phyloP scores from a whole-genome alignment of 352 stramenopile genomes.

The Thraustochytrium sp. region DNA sequence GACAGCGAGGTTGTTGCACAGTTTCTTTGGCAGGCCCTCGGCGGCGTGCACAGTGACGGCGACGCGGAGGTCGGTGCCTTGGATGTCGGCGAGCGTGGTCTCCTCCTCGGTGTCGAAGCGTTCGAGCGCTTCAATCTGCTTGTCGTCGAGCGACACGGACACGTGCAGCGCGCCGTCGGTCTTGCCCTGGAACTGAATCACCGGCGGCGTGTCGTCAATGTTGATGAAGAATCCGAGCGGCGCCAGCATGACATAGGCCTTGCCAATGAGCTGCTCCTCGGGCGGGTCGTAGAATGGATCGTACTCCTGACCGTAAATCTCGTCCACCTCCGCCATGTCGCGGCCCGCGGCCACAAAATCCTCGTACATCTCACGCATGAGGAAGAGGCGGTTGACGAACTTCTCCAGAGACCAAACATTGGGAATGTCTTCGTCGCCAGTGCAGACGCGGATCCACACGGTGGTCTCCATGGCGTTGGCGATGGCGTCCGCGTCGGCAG shows the following conservation, averaged over 20 bases:
- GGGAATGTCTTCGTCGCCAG: slow-evolving; percentile 65
- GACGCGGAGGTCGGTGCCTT: slow-evolving; percentile 39
- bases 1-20: slow-evolving; percentile 37
- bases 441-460: slow-evolving; percentile 68
- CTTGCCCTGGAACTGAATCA: slow-evolving; percentile 49
- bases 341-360: slow-evolving; percentile 69
- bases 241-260: slow-evolving; percentile 62
- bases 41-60: slow-evolving; percentile 37
- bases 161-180: slow-evolving; percentile 42
- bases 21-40: slow-evolving; percentile 42
- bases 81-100: slow-evolving; percentile 13
- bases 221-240: slow-evolving; percentile 58
- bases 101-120: slow-evolving; percentile 45
- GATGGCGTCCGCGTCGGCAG: slow-evolving; percentile 54
- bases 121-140: slow-evolving; percentile 36
- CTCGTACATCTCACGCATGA: slow-evolving; percentile 79
- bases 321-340: slow-evolving; percentile 47
- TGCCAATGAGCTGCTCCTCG: slow-evolving; percentile 65
- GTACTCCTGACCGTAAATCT: slow-evolving; percentile 50
- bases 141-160: slow-evolving; percentile 2
- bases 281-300: slow-evolving; percentile 72
- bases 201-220: slow-evolving; percentile 47
- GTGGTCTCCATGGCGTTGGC: slow-evolving; percentile 56
- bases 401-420: slow-evolving; percentile 70
- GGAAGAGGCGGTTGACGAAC: slow-evolving; percentile 68